Conservation (phyloP, 306 rosid species). For the Begonia loranthoides region DNA sequence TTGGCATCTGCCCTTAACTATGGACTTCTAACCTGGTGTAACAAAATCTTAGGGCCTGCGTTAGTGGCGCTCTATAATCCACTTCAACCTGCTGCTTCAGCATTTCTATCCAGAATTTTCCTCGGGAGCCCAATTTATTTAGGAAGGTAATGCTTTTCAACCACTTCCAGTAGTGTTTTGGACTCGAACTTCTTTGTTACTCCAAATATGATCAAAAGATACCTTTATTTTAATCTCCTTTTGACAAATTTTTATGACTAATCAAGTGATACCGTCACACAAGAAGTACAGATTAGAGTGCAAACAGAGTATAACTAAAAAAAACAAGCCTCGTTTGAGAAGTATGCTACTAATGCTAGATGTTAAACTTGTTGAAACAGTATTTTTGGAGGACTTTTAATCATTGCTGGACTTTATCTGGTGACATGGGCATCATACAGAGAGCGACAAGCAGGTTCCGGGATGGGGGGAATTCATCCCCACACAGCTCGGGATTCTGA, state of each 20-base stretch:
- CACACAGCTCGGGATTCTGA: slow-evolving; percentile 33
- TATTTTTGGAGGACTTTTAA: slow-evolving; percentile 69
- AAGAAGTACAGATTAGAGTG: too few relatives aligned
- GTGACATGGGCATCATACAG: slow-evolving; percentile 78
- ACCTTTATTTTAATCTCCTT: too few relatives aligned
- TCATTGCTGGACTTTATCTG: slow-evolving; percentile 61
- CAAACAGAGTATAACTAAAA: too few relatives aligned
- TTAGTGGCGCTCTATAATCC: slow-evolving; percentile 89
- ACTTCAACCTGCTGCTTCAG: slow-evolving; percentile 80
- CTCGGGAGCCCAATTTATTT: slow-evolving; percentile 85
- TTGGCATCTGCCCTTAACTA: slow-evolving; percentile 84
- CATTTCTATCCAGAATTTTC: slow-evolving; percentile 61
- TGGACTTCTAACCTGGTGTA: slow-evolving; percentile 92
- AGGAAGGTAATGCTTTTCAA: slow-evolving; percentile 48
- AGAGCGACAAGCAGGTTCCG: slow-evolving; percentile 34
- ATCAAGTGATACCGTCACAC: too few relatives aligned
- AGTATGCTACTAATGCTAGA: too few relatives aligned
- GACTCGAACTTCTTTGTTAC: too few relatives aligned
- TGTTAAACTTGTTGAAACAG: slow-evolving; percentile 29
- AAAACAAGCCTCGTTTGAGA: too few relatives aligned
- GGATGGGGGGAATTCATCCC: slow-evolving; percentile 10
- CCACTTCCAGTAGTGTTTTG: too few relatives aligned
- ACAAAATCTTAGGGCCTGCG: slow-evolving; percentile 83
- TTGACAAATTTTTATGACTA: too few relatives aligned
- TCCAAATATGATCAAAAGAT: too few relatives aligned